Evolutionary conservation across 768 basidiomycete genomes (phyloP).

Genomic region (Tulasnella calospora): DNA sequence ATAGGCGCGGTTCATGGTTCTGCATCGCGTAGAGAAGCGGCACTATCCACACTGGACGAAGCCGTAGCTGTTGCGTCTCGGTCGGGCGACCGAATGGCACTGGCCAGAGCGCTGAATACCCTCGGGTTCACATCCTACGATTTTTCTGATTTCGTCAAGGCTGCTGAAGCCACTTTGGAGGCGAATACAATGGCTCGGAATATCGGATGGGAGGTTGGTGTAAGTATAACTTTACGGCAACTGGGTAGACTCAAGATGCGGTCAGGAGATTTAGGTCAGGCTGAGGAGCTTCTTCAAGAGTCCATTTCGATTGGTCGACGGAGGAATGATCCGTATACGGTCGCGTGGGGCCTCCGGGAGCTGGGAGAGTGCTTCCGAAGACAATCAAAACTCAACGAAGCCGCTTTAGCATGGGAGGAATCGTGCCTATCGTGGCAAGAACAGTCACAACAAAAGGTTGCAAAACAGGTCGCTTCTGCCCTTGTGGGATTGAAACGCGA

Average conservation of each 20-base stretch:
- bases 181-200: not conserved
- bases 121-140: not conserved
- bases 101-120: not conserved
- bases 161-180: not conserved
- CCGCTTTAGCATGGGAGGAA: not conserved
- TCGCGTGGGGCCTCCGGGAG: not conserved
- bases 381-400: not conserved
- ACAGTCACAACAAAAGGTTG: not conserved
- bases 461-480: not conserved
- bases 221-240: too few species aligned
- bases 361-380: not conserved
- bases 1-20: not conserved
- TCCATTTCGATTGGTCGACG: not conserved
- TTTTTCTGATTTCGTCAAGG: not conserved
- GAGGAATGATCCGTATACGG: not conserved
- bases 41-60: not conserved
- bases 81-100: not conserved
- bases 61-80: not conserved
- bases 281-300: not conserved
- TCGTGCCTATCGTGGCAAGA: not conserved
- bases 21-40: not conserved
- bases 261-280: not conserved
- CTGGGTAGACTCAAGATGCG: not conserved
- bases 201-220: too few species aligned
- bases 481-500: not conserved